Percentiles rank a stretch among this genome's conserved stretches.
Evolutionary conservation across 2,329 filamentous ascomycete species (phyloP).

Genomic region (Fusarium sp.): DNA sequence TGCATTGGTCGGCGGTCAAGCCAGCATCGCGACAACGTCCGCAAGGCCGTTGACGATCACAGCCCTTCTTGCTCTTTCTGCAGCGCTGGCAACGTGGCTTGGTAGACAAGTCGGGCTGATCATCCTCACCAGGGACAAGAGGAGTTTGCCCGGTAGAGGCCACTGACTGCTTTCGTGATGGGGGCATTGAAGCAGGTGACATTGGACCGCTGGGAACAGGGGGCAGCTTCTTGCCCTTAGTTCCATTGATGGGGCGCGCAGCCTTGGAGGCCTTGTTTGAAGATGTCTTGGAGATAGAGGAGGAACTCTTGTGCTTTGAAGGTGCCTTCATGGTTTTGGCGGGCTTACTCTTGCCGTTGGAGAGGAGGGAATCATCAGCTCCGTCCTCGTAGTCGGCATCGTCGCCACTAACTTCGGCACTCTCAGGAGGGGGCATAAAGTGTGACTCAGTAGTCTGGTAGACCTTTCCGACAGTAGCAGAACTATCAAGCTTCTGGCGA

Average conservation of each 20-base stretch:
- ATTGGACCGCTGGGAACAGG: slow-evolving; percentile 61
- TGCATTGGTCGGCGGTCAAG: slow-evolving; percentile 90
- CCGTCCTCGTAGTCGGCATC: slow-evolving; percentile 52
- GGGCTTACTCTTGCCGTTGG: slow-evolving; percentile 57
- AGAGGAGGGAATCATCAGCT: slow-evolving; percentile 53
- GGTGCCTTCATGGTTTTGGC: slow-evolving; percentile 55
- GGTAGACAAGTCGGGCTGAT: slow-evolving; percentile 90
- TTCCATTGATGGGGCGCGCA: slow-evolving; percentile 53
- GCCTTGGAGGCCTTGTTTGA: slow-evolving; percentile 58
- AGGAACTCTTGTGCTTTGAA: slow-evolving; percentile 57
- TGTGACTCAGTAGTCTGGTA: slow-evolving; percentile 66
- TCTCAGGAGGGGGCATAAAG: slow-evolving; percentile 65
- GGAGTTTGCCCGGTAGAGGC: slow-evolving; percentile 66
- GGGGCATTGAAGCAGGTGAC: slow-evolving; percentile 75
- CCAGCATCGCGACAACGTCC: slow-evolving; percentile 96
- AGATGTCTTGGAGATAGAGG: slow-evolving; percentile 50
- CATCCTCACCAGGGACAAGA: slow-evolving; percentile 78
- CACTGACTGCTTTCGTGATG: slow-evolving; percentile 81
- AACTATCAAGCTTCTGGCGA: slow-evolving; percentile 66
- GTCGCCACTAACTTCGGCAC: slow-evolving; percentile 54
- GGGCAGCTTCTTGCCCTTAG: slow-evolving; percentile 66
- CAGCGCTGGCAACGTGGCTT: slow-evolving; percentile 98
- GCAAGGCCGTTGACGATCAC: slow-evolving; percentile 94
- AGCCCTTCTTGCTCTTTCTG: slow-evolving; percentile 99
- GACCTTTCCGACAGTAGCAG: slow-evolving; percentile 59